Conservation (phyloP, 306 rosid genomes). For the Phaseolus lunatus region DNA sequence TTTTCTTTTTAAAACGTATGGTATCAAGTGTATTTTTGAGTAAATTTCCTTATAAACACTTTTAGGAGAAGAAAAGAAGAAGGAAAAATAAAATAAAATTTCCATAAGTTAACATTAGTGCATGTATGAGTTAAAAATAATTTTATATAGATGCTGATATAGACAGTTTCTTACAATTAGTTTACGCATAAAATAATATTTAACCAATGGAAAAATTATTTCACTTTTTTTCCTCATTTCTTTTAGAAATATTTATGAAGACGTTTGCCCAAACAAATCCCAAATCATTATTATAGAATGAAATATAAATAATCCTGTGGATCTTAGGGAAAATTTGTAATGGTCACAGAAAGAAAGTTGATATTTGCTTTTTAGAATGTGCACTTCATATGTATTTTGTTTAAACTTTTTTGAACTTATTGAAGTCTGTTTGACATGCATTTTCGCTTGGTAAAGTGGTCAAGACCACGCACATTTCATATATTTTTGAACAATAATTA, state of each 20-base stretch:
- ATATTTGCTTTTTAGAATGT: constrained; percentile 9
- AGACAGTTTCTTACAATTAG: no score
- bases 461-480: constrained; percentile 7
- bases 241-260: no score
- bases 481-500: background rate
- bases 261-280: no score
- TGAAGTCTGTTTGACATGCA: constrained; percentile 33
- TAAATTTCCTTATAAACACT: no score
- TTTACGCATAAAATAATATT: no score
- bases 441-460: constrained; percentile 22
- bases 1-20: constrained; percentile 31
- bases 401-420: constrained; percentile 21
- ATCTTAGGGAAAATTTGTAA: constrained; percentile 1
- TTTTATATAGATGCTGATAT: no score
- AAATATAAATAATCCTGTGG: constrained; percentile 14
- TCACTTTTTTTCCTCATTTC: no score
- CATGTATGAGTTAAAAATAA: no score
- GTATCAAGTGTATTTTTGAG: background rate
- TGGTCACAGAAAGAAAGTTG: background rate
- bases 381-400: constrained; percentile 21
- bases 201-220: no score
- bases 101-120: no score
- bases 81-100: no score
- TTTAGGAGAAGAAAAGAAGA: no score
- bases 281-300: background rate